Base-by-base conservation (phyloP, 2,329 filamentous ascomycete genomes). In the Trichoderma koningiopsis region DNA sequence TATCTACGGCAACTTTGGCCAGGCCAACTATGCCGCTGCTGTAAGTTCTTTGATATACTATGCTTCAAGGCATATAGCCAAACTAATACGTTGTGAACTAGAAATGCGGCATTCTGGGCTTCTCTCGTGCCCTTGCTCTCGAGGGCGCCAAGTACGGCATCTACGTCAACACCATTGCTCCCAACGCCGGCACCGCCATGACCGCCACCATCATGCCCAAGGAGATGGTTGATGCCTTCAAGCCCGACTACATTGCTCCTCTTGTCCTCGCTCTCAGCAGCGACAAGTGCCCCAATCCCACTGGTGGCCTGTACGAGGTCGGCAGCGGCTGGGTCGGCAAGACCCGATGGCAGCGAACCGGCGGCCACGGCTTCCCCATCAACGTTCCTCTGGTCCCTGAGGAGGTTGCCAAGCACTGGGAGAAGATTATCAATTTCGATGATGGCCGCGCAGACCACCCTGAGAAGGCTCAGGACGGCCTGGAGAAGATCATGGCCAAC, bases 1-100 rank as follows among this genome's bases (percentile, higher is more conserved):
- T 82, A 97, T 99, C 81, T 99, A 99, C 80, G 96, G 96, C 75
- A 99, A 97, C 87, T 99, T 99, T 79, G 96, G 96, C 72, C 96
- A 99, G 83, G 93, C 95, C 77, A 99, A 99, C 87, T 99, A 99
- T 81, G 88, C 96, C 72, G 93, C 95, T 70, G 92, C 92, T 69
- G 90, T 92, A 87, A 84, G 89, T 86, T 29, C 40, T 13, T 65
- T 3, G 19, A 40, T 16, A 22, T 40, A 35, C 14, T 11, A 14
- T 5, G 24, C 27, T 43, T 19, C 16, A 19, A 43, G 7, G 16
- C 6, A 43, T 19, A 19, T 7, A 10, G 37, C 31, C 40, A 3
- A 22, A 33, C 65, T 70, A 64, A 70, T 53, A 31, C 14, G 47
- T 27, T 10, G 22, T 52, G n/a, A 40, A 55, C 14, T 73, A 92